Percentiles rank a stretch among this genome's conserved stretches.
Conservation (phyloP, 139 green algal species). For the Pleodorina starrii region DNA sequence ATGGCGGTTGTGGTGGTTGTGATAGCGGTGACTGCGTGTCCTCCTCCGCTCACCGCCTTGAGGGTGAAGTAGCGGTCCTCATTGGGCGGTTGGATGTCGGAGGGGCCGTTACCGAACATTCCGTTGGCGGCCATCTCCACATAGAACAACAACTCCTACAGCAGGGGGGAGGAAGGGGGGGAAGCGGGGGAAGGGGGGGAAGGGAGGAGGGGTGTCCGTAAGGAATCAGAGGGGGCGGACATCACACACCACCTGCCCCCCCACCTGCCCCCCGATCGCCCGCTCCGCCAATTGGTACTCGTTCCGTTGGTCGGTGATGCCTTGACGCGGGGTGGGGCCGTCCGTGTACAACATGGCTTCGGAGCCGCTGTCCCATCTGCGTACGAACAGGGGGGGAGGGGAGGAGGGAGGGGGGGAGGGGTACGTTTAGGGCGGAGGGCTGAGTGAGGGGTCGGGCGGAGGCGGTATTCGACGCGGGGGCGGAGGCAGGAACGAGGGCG, state of each 20-base stretch:
- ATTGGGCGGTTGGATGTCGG: slow-evolving; percentile 28
- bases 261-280: slow-evolving; percentile 31
- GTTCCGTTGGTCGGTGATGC: slow-evolving; percentile 54
- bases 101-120: slow-evolving; percentile 50
- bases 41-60: slow-evolving; percentile 26
- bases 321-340: slow-evolving; percentile 50
- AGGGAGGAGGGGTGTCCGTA: too few species aligned
- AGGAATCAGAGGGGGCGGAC: too few species aligned
- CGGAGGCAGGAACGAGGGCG: too few species aligned
- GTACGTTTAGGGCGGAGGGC: too few species aligned
- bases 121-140: slow-evolving; percentile 56
- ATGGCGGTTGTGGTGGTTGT: too few species aligned
- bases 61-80: slow-evolving; percentile 50
- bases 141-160: slow-evolving; percentile 48
- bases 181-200: not conserved
- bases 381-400: too few species aligned
- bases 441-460: too few species aligned
- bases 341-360: slow-evolving; percentile 59
- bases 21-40: too few species aligned
- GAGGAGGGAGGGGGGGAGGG: too few species aligned
- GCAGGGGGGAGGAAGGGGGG: not conserved
- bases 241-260: too few species aligned
- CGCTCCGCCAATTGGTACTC: slow-evolving; percentile 45
- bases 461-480: too few species aligned
- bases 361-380: slow-evolving; percentile 56